Percentiles rank a stretch among this genome's conserved stretches.
These are phyloP conservation scores for Boletales sp. DNA, from an alignment of 768 basidiomycete species.

Conservation along the genomic window DNA sequence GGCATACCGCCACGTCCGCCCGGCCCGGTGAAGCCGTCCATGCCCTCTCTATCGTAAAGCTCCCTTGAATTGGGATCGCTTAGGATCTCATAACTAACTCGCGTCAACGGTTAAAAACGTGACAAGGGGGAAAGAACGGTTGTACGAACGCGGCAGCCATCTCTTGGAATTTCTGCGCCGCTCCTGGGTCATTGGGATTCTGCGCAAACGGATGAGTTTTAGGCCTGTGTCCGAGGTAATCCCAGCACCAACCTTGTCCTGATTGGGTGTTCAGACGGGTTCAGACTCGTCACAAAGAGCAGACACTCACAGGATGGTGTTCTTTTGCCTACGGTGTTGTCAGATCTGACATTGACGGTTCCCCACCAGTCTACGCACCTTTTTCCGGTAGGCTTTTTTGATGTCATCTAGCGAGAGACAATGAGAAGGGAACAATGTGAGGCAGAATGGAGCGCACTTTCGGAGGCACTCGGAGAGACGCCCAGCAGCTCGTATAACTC, in stretches of 20 bases:
- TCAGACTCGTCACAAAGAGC: conserved; percentile 1
- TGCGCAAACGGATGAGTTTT: conserved; percentile 26
- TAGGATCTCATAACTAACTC: conserved; percentile 74
- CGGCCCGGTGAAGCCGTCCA: conserved; percentile 58
- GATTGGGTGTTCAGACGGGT: neutral
- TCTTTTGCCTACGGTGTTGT: conserved; percentile 65
- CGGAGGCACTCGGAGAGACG: conserved; percentile 62
- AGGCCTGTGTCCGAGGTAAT: neutral
- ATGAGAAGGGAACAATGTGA: conserved; percentile 7
- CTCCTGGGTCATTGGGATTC: conserved; percentile 87
- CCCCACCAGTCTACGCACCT: conserved; percentile 47
- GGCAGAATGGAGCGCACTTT: conserved; percentile 46
- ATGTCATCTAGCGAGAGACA: conserved; percentile 60
- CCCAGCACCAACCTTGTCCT: conserved; percentile 62
- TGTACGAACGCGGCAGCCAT: conserved; percentile 77
- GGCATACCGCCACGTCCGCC: conserved; percentile 43
- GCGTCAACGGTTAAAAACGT: conserved; percentile 8
- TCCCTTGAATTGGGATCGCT: conserved; percentile 65
- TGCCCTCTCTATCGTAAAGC: conserved; percentile 70
- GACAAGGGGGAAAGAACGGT: neutral
- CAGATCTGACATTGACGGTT: conserved; percentile 5
- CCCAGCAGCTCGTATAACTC: conserved; percentile 85
- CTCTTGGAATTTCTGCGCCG: conserved; percentile 81
- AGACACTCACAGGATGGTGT: conserved; percentile 70
- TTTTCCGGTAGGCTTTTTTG: conserved; percentile 91